Evolutionary conservation across 148 eudicot genomes (phyloP), one percentile per base, ranked within the genome.

Genomic region (Rhododendron vialii): DNA sequence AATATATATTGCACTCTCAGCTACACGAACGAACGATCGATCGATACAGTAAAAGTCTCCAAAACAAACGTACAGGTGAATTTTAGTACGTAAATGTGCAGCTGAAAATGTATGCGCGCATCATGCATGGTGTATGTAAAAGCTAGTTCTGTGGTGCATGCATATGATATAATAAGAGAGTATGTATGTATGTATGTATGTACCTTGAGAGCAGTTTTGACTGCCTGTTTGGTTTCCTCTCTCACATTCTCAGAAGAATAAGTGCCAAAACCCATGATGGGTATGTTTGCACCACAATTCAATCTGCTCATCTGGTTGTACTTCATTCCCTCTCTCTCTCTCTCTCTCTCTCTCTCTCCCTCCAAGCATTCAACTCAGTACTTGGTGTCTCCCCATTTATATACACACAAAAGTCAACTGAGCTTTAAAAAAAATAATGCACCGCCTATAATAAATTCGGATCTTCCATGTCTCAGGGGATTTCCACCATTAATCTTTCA

Each of bases 221-320:
- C 75, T 33, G 94, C 95, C 13, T 87, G 73, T 85, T 92, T 86
- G 50, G 93, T 91, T 3, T 90, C 71, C 24, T 87, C 86, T 45
- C 77, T 18, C 76, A 92, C 92, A 85, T 89, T 89, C 22, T 92
- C 87, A 59, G 17, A 82, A 5, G 94, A 89, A 28, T 90, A 93
- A 73, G 95, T 93, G 35, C 95, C 95, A 24, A 93, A 81, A 18
- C 92, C 95, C 79, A 93, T 82, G 1, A 88, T 26, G 38, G 95
- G 94, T 73, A 92, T 89, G 84, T 85, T 82, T 47, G 36, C 86
- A 38, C 94, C 94, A 78, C 87, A 85, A 88, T 92, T 91, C 85
- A 93, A 84, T 85, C 74, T 26, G 74, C 89, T 91, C 78, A 89
- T 86, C 82, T 88, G 84, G 83, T 88, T 81, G 69, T 85, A 61